A percentile compares a stretch with the other conserved stretches of the same genome.
Evolutionary conservation across 2,329 filamentous ascomycete species (phyloP).

Genomic region (Fusarium poae): DNA sequence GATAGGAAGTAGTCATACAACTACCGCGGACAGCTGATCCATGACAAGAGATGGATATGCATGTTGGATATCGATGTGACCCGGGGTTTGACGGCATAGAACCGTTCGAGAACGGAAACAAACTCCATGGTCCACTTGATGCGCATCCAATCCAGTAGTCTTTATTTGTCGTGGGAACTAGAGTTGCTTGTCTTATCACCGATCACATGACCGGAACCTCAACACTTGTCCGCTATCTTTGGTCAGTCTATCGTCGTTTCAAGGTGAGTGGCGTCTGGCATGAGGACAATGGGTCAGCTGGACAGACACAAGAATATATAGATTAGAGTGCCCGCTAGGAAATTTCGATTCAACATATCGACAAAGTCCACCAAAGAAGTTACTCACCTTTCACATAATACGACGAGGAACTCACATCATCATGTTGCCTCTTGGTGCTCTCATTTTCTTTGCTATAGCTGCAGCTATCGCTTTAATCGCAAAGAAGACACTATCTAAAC

Average conservation of each 20-base stretch:
- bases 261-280: conserved; percentile 17
- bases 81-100: conserved; percentile 30
- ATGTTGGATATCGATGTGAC: conserved; percentile 20
- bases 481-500: conserved; percentile 18
- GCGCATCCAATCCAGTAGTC: conserved; percentile 17
- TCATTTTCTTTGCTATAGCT: conserved; percentile 19
- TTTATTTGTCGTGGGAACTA: conserved; percentile 13
- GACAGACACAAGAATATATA: conserved; percentile 18
- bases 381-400: not conserved
- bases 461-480: conserved; percentile 9
- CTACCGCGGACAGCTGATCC: conserved; percentile 28
- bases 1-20: conserved; percentile 38
- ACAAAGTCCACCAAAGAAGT: not conserved
- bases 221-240: conserved; percentile 25
- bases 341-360: not conserved
- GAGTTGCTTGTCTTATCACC: conserved; percentile 24
- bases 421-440: conserved; percentile 26
- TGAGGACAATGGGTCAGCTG: conserved; percentile 3
- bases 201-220: conserved; percentile 40
- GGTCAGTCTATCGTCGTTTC: not conserved
- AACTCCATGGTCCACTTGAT: conserved; percentile 21
- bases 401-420: not conserved
- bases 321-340: conserved; percentile 4
- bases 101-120: conserved; percentile 25
- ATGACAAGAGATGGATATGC: conserved; percentile 13